A percentile compares a stretch with the other conserved stretches of the same genome.
Evolutionary conservation across 2,329 filamentous ascomycete species (phyloP).

Genomic region (Diaporthe ilicicola): DNA sequence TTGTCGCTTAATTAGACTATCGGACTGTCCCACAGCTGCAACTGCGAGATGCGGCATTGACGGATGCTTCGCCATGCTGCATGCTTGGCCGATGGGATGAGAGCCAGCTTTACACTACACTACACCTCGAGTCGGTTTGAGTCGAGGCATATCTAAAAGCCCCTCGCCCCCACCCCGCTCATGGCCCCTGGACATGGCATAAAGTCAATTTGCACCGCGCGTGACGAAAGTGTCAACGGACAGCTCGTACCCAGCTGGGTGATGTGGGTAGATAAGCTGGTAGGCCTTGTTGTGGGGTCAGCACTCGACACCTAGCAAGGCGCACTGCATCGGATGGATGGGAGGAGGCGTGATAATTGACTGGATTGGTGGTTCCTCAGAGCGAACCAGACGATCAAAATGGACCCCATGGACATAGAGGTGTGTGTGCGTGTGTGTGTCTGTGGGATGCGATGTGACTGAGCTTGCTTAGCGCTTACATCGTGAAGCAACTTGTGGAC

Average conservation of each 20-base stretch:
- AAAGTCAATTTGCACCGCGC: not conserved
- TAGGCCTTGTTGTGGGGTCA: not conserved
- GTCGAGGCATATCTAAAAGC: no score
- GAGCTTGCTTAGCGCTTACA: conserved; percentile 18
- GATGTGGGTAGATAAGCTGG: not conserved
- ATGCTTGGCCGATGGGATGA: not conserved
- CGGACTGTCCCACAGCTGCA: not conserved
- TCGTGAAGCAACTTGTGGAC: not conserved
- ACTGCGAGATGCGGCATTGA: not conserved
- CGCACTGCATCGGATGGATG: conserved; percentile 17
- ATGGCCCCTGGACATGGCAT: not conserved
- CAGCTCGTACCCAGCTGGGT: not conserved
- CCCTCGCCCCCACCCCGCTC: no score
- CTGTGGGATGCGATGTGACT: not conserved
- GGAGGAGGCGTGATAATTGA: conserved; percentile 8
- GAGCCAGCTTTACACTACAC: no score
- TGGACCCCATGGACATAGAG: not conserved
- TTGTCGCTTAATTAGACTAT: not conserved
- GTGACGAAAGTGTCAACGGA: not conserved
- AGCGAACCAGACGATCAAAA: conserved; percentile 21
- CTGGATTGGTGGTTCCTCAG: conserved; percentile 17
- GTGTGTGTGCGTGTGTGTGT: not conserved
- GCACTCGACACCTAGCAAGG: not conserved
- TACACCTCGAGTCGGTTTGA: not conserved
- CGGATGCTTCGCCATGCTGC: conserved; percentile 4